Evolutionary conservation across 495 filamentous ascomycete species (phyloP).

Genomic region (Xylaria acuta): DNA sequence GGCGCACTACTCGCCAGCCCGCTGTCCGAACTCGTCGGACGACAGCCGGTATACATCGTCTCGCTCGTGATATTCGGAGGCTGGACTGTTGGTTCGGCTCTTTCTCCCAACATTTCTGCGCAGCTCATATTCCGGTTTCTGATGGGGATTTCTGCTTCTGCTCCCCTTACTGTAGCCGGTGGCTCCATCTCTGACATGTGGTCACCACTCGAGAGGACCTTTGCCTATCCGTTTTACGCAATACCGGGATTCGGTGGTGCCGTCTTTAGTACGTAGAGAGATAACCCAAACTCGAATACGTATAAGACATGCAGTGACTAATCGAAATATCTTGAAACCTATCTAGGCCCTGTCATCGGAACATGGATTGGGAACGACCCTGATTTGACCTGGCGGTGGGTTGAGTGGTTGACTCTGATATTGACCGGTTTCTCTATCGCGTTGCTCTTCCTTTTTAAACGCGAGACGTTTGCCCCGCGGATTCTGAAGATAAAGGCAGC

Average conservation of each 20-base stretch:
- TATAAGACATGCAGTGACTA: background rate
- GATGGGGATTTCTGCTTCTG: slow-evolving; percentile 73
- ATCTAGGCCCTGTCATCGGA: slow-evolving; percentile 54
- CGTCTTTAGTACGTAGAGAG: slow-evolving; percentile 6
- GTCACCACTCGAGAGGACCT: slow-evolving; percentile 67
- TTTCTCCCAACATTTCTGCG: slow-evolving; percentile 72
- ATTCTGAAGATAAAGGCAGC: slow-evolving; percentile 70
- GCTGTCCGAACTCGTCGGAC: slow-evolving; percentile 62
- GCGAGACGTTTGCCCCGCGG: slow-evolving; percentile 72
- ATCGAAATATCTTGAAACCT: background rate
- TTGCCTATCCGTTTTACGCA: slow-evolving; percentile 67
- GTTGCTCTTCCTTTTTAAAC: slow-evolving; percentile 66
- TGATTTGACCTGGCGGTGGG: slow-evolving; percentile 69
- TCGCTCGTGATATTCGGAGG: slow-evolving; percentile 73
- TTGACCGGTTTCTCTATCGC: slow-evolving; percentile 66
- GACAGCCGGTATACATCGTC: slow-evolving; percentile 71
- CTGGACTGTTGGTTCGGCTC: slow-evolving; percentile 75
- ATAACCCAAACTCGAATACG: background rate
- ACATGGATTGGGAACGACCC: slow-evolving; percentile 72
- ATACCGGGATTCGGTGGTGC: slow-evolving; percentile 51
- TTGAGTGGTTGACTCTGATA: slow-evolving; percentile 74
- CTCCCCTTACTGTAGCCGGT: slow-evolving; percentile 81
- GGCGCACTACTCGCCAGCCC: slow-evolving; percentile 58
- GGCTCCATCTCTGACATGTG: slow-evolving; percentile 87
- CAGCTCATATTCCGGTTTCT: slow-evolving; percentile 76